A percentile compares a stretch with the other conserved stretches of the same genome.
Conservation (phyloP, 1,139 yeast species). For the Protomyces lactucae-debilis region DNA sequence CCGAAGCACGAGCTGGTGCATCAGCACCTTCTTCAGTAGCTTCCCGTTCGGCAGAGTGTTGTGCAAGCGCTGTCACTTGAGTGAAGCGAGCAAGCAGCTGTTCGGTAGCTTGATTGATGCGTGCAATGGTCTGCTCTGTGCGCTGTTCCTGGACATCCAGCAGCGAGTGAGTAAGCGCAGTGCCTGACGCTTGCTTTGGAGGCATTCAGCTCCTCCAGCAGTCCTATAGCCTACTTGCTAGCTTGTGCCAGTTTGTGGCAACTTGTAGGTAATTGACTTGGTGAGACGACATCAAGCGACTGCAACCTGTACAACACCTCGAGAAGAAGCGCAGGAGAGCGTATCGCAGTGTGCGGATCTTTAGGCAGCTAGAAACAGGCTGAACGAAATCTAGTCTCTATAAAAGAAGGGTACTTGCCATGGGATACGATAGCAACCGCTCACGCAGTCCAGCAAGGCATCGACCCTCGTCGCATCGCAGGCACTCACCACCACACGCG, state of each 20-base stretch:
- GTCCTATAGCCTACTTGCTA: not conserved
- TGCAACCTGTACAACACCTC: too few relatives aligned
- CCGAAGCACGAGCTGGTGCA: not conserved
- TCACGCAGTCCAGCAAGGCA: constrained; percentile 21
- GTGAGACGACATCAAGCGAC: too few relatives aligned
- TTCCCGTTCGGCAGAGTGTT: not conserved
- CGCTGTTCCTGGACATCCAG: constrained; percentile 4
- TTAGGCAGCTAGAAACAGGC: not conserved
- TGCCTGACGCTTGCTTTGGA: not conserved
- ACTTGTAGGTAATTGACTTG: not conserved
- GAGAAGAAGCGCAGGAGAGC: too few relatives aligned
- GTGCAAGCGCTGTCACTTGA: constrained; percentile 3
- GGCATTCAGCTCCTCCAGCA: not conserved
- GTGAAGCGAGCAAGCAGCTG: constrained; percentile 11
- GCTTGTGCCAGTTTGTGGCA: not conserved
- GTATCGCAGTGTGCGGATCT: not conserved
- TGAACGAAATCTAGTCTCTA: not conserved
- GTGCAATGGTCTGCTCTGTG: constrained; percentile 6
- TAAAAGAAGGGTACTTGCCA: not conserved
- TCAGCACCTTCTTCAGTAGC: not conserved
- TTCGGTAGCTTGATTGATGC: constrained; percentile 20
- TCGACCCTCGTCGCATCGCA: not conserved
- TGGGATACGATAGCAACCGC: constrained; percentile 14
- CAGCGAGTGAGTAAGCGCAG: not conserved
- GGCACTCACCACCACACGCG: not conserved